Evolutionary conservation across 768 basidiomycete species (phyloP).

Genomic region (Tulasnella sp.): DNA sequence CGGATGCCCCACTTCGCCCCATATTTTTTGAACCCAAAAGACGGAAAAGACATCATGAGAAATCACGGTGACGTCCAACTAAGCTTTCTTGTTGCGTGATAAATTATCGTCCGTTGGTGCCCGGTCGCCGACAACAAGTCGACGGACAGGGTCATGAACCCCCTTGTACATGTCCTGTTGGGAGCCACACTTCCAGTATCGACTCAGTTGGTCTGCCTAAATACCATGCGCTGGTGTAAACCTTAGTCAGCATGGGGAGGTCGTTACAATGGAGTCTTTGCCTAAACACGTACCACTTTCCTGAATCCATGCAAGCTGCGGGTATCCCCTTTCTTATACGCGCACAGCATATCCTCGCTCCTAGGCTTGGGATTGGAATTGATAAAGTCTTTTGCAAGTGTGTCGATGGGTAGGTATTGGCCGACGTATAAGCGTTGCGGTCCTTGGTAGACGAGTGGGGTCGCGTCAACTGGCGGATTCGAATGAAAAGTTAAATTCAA

Average conservation of each 20-base stretch:
- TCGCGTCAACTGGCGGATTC: too few species aligned
- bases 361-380: not conserved
- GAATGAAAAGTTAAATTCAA: too few species aligned
- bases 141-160: too few species aligned
- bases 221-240: not conserved
- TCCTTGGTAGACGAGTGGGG: not conserved
- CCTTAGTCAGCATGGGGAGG: not conserved
- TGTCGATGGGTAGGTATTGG: not conserved
- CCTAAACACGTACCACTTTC: not conserved
- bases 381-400: not conserved
- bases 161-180: too few species aligned
- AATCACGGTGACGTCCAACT: too few species aligned
- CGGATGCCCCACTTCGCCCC: too few species aligned
- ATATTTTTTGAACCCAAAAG: too few species aligned
- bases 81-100: too few species aligned
- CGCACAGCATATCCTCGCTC: not conserved
- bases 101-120: too few species aligned
- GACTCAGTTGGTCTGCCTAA: not conserved
- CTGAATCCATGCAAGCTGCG: not conserved
- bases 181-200: not conserved
- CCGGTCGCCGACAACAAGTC: too few species aligned
- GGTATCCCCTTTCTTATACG: not conserved
- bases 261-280: not conserved
- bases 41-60: too few species aligned
- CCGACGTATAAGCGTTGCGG: not conserved